Conservation (phyloP, 352 stramenopile species). For the Phytopythium ostracodes region DNA sequence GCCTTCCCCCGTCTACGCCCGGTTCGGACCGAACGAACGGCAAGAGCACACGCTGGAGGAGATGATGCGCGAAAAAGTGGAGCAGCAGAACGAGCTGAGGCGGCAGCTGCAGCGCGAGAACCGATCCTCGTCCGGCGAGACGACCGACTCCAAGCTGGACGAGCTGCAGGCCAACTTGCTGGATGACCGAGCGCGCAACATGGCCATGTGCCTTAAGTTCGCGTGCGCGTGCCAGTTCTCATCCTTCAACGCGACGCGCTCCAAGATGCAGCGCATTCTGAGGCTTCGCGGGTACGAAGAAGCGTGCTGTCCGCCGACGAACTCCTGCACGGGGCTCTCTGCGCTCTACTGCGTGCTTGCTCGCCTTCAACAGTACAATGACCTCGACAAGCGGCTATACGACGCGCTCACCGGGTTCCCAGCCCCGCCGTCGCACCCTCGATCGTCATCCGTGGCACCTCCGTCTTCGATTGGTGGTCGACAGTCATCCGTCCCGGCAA, state of each 20-base stretch:
- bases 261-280: slow-evolving; percentile 65
- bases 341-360: slow-evolving; percentile 64
- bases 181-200: slow-evolving; percentile 63
- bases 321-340: slow-evolving; percentile 18
- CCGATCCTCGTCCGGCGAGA: slow-evolving; percentile 8
- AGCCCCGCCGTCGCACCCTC: neutral
- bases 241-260: slow-evolving; percentile 47
- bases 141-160: slow-evolving; percentile 27
- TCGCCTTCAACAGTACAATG: slow-evolving; percentile 66
- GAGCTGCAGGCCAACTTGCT: slow-evolving; percentile 65
- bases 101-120: slow-evolving; percentile 14
- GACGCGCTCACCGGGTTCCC: slow-evolving; percentile 46
- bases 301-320: slow-evolving; percentile 35
- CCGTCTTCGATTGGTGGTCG: neutral
- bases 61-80: neutral
- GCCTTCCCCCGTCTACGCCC: slow-evolving; percentile 9
- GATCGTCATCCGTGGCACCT: neutral
- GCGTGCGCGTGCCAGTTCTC: slow-evolving; percentile 72
- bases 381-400: slow-evolving; percentile 63
- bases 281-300: slow-evolving; percentile 40
- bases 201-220: slow-evolving; percentile 63
- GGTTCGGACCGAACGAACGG: slow-evolving; percentile 7
- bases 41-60: neutral
- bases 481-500: neutral
- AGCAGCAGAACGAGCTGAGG: slow-evolving; percentile 1